Conservation (phyloP, 2,329 filamentous ascomycete species). For the Fusarium sp. region DNA sequence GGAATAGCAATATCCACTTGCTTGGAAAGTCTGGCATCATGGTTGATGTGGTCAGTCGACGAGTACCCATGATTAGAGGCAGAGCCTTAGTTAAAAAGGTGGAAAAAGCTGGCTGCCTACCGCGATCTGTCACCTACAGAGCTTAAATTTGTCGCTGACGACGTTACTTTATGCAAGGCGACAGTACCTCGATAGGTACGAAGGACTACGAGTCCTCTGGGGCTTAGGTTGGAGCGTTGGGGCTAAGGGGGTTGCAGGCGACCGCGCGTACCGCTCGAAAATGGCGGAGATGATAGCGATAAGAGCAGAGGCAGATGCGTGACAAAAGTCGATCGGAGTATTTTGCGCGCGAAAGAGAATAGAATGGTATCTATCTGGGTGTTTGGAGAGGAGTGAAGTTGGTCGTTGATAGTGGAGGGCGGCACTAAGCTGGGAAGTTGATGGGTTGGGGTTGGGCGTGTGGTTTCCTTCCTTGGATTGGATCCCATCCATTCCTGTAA, state of each 20-base stretch:
- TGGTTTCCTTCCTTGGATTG: slow-evolving; percentile 36
- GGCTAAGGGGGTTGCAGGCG: slow-evolving; percentile 40
- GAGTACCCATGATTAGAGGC: slow-evolving; percentile 37
- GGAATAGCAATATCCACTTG: slow-evolving; percentile 18
- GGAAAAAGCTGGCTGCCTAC: slow-evolving; percentile 23
- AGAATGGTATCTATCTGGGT: slow-evolving; percentile 42
- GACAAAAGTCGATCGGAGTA: slow-evolving; percentile 21
- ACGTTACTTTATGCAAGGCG: slow-evolving; percentile 36
- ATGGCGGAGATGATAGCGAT: slow-evolving; percentile 29
- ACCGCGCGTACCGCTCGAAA: slow-evolving; percentile 51
- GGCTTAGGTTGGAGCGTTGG: slow-evolving; percentile 22
- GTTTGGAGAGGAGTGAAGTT: slow-evolving; percentile 46
- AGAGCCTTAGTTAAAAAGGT: slow-evolving; percentile 14
- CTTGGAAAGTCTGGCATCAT: slow-evolving; percentile 26
- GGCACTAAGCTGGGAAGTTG: slow-evolving; percentile 36
- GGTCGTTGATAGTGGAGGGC: slow-evolving; percentile 43
- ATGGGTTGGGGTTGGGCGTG: slow-evolving; percentile 43
- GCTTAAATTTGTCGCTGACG: slow-evolving; percentile 27
- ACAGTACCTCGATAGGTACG: slow-evolving; percentile 12
- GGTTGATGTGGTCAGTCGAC: slow-evolving; percentile 41
- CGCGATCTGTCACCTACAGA: slow-evolving; percentile 16
- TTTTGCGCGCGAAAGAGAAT: slow-evolving; percentile 31
- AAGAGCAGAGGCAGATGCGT: slow-evolving; percentile 20
- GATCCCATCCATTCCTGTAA: slow-evolving; percentile 32
- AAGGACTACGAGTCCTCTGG: slow-evolving; percentile 37